Percentiles rank a stretch among this genome's conserved stretches.
These are phyloP conservation scores for Ustilago bromivora DNA, from an alignment of 1,284 basidiomycete species.

Conservation along the genomic window DNA sequence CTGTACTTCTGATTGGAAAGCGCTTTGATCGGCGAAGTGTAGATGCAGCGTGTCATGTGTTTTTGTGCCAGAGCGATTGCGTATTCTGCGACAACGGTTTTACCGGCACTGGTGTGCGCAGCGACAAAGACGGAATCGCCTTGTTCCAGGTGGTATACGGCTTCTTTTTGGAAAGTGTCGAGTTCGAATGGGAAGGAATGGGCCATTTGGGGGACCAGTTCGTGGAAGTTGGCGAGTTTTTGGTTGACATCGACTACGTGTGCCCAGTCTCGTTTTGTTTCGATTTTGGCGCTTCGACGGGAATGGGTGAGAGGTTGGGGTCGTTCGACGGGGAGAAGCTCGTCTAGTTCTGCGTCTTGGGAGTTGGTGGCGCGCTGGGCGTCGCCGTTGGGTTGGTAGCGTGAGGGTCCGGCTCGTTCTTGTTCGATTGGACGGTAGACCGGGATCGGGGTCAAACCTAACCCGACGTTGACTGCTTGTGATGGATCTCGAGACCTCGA, in stretches of 20 bases:
- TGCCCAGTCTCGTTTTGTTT: constrained; percentile 91
- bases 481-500: constrained; percentile 44
- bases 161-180: constrained; percentile 95
- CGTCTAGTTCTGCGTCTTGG: constrained; percentile 63
- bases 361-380: constrained; percentile 12
- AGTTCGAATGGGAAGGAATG: constrained; percentile 83
- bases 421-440: constrained; percentile 45
- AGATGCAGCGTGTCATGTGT: constrained; percentile 99
- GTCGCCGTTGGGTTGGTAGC: constrained; percentile 25
- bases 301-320: constrained; percentile 50
- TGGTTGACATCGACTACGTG: constrained; percentile 95
- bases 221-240: constrained; percentile 86
- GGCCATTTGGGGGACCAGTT: constrained; percentile 90
- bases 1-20: constrained; percentile 99
- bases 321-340: constrained; percentile 62
- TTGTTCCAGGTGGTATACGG: constrained; percentile 96
- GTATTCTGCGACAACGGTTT: constrained; percentile 99
- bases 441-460: constrained; percentile 48
- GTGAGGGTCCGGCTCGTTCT: constrained; percentile 23
- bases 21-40: constrained; percentile 98
- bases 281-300: constrained; percentile 35
- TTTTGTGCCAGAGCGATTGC: constrained; percentile 95
- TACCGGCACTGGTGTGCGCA: constrained; percentile 98
- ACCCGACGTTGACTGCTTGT: constrained; percentile 29
- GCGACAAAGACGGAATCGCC: constrained; percentile 99